These are phyloP conservation scores for Albatrellus ellisii DNA, from an alignment of 768 basidiomycete genomes.

Conservation along the genomic window DNA sequence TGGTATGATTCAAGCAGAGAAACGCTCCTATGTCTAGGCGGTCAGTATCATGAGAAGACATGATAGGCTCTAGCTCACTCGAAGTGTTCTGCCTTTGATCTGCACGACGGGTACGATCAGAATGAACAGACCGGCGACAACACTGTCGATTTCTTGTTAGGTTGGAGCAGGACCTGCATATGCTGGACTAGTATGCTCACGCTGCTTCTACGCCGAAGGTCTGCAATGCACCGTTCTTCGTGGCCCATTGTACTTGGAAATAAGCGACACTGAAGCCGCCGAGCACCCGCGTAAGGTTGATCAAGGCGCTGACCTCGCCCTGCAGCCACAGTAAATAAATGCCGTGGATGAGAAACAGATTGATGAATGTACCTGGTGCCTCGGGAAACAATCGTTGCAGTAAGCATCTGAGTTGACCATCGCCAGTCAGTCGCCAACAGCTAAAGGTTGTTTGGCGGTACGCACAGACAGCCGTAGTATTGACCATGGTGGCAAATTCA, in stretches of 20 bases:
- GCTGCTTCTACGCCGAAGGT: slow-evolving; percentile 53
- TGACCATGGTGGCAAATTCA: slow-evolving; percentile 39
- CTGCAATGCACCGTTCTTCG: slow-evolving; percentile 44
- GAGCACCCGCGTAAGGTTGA: slow-evolving; percentile 42
- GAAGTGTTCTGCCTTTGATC: slow-evolving; percentile 29
- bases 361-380: slow-evolving; percentile 18
- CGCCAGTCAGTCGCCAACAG: slow-evolving; percentile 1
- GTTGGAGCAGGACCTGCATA: too few species aligned
- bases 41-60: neutral
- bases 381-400: slow-evolving; percentile 35
- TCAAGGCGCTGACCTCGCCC: slow-evolving; percentile 50
- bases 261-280: slow-evolving; percentile 55
- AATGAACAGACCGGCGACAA: slow-evolving; percentile 37
- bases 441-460: slow-evolving; percentile 18
- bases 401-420: slow-evolving; percentile 25
- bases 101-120: slow-evolving; percentile 40
- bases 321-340: too few species aligned
- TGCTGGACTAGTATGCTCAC: slow-evolving; percentile 20
- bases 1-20: slow-evolving; percentile 5
- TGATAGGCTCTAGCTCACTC: slow-evolving; percentile 23
- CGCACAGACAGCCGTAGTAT: slow-evolving; percentile 45
- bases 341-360: neutral
- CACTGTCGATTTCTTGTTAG: too few species aligned
- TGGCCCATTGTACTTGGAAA: slow-evolving; percentile 56
- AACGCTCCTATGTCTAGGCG: slow-evolving; percentile 1